Conservation (phyloP, 1,284 basidiomycete species). For the Fomitopsis betulina region DNA sequence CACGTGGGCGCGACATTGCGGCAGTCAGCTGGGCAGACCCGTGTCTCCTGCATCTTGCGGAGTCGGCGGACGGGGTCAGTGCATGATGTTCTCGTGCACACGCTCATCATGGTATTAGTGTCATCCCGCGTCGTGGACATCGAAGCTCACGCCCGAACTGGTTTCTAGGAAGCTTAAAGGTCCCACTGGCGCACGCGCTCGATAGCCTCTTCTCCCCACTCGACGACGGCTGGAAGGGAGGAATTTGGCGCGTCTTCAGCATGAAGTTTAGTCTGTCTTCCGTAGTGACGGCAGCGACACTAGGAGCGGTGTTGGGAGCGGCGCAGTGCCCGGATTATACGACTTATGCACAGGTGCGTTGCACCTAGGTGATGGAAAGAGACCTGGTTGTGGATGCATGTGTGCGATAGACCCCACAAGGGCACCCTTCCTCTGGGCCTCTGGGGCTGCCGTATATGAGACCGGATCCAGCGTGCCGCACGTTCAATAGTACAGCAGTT, state of each 20-base stretch:
- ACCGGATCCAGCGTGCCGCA: conserved; percentile 59
- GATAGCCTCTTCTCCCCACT: neutral
- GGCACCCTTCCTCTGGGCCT: conserved; percentile 52
- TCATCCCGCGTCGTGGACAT: conserved; percentile 12
- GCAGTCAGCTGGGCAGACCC: conserved; percentile 15
- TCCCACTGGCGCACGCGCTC: neutral
- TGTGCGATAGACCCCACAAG: conserved; percentile 46
- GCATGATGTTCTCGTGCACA: conserved; percentile 14
- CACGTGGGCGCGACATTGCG: neutral
- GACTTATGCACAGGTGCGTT: conserved; percentile 52
- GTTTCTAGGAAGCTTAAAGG: conserved; percentile 7
- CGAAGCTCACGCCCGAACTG: conserved; percentile 5
- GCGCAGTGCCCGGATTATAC: conserved; percentile 62
- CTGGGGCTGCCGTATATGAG: conserved; percentile 68
- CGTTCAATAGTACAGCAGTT: conserved; percentile 68
- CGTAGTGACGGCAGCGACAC: conserved; percentile 11
- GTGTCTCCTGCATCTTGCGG: neutral
- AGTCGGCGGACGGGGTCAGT: neutral
- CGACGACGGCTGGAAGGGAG: neutral
- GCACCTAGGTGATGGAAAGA: neutral
- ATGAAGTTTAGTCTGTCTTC: conserved; percentile 21
- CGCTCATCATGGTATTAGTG: conserved; percentile 10
- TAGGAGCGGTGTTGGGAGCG: conserved; percentile 20
- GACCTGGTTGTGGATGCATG: neutral
- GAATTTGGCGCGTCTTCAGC: conserved; percentile 9